Evolutionary conservation across 179 eudicot species (phyloP).

Genomic region (Gypsophila paniculata): DNA sequence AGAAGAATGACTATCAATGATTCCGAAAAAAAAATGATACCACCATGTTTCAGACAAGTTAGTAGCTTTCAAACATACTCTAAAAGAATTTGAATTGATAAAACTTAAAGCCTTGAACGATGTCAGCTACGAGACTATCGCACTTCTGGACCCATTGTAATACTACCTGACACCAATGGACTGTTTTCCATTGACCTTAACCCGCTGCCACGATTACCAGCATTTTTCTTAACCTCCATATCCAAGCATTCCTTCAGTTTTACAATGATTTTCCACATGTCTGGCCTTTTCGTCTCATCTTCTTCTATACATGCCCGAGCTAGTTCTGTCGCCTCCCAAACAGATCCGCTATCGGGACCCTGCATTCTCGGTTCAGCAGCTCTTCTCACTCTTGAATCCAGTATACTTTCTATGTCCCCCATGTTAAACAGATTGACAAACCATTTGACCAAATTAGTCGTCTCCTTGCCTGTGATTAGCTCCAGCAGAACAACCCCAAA

Average conservation of each 20-base stretch:
- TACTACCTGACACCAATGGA: not conserved
- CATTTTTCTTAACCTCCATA: constrained; percentile 5
- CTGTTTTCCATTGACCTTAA: not conserved
- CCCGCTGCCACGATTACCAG: not conserved
- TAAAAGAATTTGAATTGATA: not conserved
- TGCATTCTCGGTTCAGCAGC: not conserved
- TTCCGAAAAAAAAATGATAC: not conserved
- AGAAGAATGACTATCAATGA: constrained; percentile 1
- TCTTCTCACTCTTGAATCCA: not conserved
- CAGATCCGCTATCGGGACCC: not conserved
- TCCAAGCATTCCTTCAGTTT: constrained; percentile 1
- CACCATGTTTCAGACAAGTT: not conserved
- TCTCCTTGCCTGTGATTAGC: constrained; percentile 10
- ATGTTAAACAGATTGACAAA: not conserved
- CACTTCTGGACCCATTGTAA: not conserved
- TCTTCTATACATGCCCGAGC: not conserved
- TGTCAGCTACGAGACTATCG: not conserved
- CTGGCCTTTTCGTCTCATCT: not conserved
- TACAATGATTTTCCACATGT: constrained; percentile 6
- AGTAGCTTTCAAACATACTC: not conserved
- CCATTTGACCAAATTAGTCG: not conserved
- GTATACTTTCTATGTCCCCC: not conserved
- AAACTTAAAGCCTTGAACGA: not conserved
- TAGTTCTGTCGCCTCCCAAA: constrained; percentile 13
- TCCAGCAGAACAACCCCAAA: constrained; percentile 19